Evolutionary conservation across 176 grass and related monocot species (phyloP), one percentile per base, ranked within the genome.

Genomic region (Sorghum bicolor): DNA sequence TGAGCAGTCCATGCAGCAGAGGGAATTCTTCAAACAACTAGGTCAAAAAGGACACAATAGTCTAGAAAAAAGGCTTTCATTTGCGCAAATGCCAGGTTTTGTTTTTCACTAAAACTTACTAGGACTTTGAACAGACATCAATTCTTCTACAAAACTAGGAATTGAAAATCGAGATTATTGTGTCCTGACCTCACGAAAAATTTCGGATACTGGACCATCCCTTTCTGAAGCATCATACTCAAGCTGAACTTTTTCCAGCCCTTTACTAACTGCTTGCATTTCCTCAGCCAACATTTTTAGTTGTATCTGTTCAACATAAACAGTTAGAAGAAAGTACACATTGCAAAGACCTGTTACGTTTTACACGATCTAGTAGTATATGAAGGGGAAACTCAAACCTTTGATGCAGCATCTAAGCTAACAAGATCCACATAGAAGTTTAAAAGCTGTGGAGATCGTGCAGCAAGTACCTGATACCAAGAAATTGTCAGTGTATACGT

Each of bases 241-340:
- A 16, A 86, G 33, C 75, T 87, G 87, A 77, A 99, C 96, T 62
- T 95, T 99, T 86, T 99, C 91, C 58, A 99, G 77, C 9, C 96
- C 93, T 92, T 96, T 99, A 67, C 88, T 89, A 22, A 99, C 72
- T 48, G 96, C 93, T 94, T 99, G 96, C 96, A 99, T 99, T 96
- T 99, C 96, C 90, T 99, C 96, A 33, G 96, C 96, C 69, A 99
- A 84, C 72, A 92, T 90, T 87, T 99, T 99, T 36, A 99, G 86
- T 90, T 99, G 96, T 87, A 96, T 99, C 96, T 99, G 89, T 84
- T 77, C 63, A 72, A 63, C 84, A 63, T 67, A 4, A 80, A 50
- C 37, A 75, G 36, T 77, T 66, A 77, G 47, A 88, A 80, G 14
- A 80, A 74, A 62, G 37, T 25, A 85, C 15, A 41, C 53, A 76